Base-by-base conservation (phyloP, 2,329 filamentous ascomycete species). In the Sclerotinia borealis region DNA sequence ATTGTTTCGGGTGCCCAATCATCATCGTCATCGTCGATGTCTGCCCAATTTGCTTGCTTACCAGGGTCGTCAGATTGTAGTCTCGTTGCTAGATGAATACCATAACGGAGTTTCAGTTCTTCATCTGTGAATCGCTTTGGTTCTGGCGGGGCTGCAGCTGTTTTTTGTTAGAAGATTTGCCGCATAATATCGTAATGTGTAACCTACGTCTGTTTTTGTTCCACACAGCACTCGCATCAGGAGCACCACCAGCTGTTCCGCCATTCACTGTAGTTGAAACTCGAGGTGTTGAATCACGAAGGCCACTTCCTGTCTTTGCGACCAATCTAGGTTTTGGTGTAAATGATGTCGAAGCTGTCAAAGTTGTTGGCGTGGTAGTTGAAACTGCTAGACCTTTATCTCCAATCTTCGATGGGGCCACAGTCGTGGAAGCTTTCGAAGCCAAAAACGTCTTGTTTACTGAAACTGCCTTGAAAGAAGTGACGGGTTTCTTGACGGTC, bases 21-120 rank as follows among this genome's bases (percentile, higher is more conserved):
- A 43, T 95, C 91, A 71, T 93, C 90, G 68, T 95, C 91, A 64
- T 95, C 91, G 66, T 95, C 91, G 65, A 93, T 93, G 72, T 96
- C 91, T 29, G 91, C 91, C 91, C 91, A 96, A 74, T 93, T 93
- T 37, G 88, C 86, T 70, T 92, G 89, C 64, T 90, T 90, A 64
- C 85, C 85, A 60, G 81, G 76, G 73, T 92, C 90, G 68, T 93
- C 90, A 56, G 89, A 83, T 68, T 91, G 88, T 63, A 95, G 79
- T 69, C 91, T 87, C 70, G 84, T 91, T 63, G 91, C 90, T 77
- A 96, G 84, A 74, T 95, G 91, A 71, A 95, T 95, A 37, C 91
- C 91, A 75, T 91, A 92, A 74, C 92, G 90, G 74, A 92, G 89
- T 72, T 86, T 84, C 37, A 96, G 81, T 73, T 96, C 91, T 74